phyloP scores from a whole-genome alignment of 2,329 filamentous ascomycete genomes.

The Trichophyton schoenleinii region DNA sequence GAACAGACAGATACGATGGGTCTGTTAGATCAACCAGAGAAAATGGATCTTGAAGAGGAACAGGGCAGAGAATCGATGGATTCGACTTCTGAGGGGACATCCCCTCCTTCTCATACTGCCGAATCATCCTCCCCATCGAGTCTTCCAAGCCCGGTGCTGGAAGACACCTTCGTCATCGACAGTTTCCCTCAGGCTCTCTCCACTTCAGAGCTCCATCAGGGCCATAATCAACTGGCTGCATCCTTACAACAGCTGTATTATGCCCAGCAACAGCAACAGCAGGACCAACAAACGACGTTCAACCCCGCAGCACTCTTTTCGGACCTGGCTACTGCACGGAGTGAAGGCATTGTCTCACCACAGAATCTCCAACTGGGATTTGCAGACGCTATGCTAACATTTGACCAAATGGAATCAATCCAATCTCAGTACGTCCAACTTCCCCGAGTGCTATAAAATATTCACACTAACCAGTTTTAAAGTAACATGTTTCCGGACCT shows the following conservation, averaged over 20 bases:
- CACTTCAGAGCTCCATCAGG: not conserved
- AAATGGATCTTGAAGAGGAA: constrained; percentile 23
- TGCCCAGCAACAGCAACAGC: not conserved
- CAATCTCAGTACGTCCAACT: not conserved
- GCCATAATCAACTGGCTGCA: not conserved
- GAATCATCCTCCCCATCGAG: constrained; percentile 27
- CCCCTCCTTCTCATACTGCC: constrained; percentile 35
- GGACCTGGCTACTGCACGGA: not conserved
- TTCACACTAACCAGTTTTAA: too few relatives aligned
- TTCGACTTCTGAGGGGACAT: constrained; percentile 46
- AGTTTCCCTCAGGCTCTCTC: not conserved
- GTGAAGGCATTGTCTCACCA: not conserved
- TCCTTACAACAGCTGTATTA: not conserved
- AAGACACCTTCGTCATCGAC: not conserved
- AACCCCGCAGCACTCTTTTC: not conserved
- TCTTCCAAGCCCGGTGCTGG: constrained; percentile 9
- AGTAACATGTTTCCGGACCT: not conserved
- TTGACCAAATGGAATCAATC: not conserved
- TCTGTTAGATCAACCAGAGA: too few relatives aligned
- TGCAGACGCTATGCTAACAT: not conserved
- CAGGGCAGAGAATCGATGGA: constrained; percentile 43
- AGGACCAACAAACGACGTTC: not conserved
- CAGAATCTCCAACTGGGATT: not conserved
- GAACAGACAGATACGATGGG: too few relatives aligned
- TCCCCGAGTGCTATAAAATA: too few relatives aligned